These are phyloP conservation scores for Panicum miliaceum DNA, from an alignment of 176 grass and related monocot species.

Conservation along the genomic window DNA sequence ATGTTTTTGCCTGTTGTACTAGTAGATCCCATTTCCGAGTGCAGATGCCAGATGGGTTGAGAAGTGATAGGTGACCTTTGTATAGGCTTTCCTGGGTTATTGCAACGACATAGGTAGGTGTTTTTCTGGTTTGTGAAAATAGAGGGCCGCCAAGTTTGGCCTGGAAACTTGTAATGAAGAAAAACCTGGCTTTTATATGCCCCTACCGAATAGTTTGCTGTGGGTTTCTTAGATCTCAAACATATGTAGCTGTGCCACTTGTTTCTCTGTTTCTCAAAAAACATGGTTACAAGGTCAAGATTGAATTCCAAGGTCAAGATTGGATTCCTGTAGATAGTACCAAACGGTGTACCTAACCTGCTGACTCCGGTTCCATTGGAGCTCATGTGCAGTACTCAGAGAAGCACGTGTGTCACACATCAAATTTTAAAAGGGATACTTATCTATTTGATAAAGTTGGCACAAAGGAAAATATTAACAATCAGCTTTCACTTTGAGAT, in stretches of 20 bases:
- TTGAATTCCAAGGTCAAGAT: not conserved
- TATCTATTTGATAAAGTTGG: not conserved
- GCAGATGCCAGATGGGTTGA: not conserved
- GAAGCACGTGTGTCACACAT: not conserved
- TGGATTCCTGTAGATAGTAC: not conserved
- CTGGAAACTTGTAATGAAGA: not conserved
- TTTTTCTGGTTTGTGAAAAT: slow-evolving; percentile 16
- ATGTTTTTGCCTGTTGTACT: not conserved
- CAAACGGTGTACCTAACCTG: slow-evolving; percentile 33
- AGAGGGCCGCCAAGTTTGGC: not conserved
- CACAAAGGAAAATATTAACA: not conserved
- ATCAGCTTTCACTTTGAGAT: slow-evolving; percentile 8
- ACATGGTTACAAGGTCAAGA: not conserved
- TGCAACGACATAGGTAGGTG: not conserved
- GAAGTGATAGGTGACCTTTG: not conserved
- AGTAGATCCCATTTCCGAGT: not conserved
- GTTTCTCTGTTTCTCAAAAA: not conserved
- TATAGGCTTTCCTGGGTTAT: not conserved
- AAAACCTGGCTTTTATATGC: not conserved
- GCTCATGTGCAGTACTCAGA: slow-evolving; percentile 16
- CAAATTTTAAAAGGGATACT: not conserved
- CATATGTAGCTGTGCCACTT: slow-evolving; percentile 4
- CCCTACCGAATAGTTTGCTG: not conserved
- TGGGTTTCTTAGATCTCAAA: slow-evolving; percentile 1
- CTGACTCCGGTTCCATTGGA: slow-evolving; percentile 40